A percentile compares a stretch with the other conserved stretches of the same genome.
These are phyloP conservation scores for Schwanniomyces etchellsii DNA, from an alignment of 1,139 yeast species.

Conservation along the genomic window DNA sequence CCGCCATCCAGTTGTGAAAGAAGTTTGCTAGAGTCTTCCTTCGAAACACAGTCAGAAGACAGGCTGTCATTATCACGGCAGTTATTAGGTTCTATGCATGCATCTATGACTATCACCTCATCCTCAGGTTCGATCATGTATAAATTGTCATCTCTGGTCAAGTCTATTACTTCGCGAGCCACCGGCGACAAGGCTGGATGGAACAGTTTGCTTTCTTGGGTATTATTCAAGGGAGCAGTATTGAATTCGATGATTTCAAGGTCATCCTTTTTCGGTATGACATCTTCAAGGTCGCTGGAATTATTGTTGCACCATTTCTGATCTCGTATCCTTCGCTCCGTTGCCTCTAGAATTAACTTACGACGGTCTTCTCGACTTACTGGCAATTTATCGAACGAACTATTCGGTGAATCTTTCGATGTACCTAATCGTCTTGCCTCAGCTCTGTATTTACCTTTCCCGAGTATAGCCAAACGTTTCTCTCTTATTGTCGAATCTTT, in stretches of 20 bases:
- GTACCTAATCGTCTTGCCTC: slow-evolving; percentile 35
- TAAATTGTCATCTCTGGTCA: background rate
- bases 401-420: slow-evolving; percentile 8
- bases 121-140: background rate
- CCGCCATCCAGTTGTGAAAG: no score
- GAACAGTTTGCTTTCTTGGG: background rate
- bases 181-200: background rate
- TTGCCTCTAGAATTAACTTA: slow-evolving; percentile 58
- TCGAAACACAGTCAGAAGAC: background rate
- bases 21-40: background rate
- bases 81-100: background rate
- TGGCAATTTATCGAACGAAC: no score
- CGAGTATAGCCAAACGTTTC: slow-evolving; percentile 31
- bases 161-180: background rate
- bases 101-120: background rate
- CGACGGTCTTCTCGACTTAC: slow-evolving; percentile 16
- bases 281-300: background rate
- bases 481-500: slow-evolving; percentile 27
- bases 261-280: background rate
- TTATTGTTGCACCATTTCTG: slow-evolving; percentile 43
- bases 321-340: slow-evolving; percentile 57
- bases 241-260: background rate
- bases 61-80: background rate
- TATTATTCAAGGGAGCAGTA: background rate
- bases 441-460: slow-evolving; percentile 31